Base-by-base conservation (phyloP, 148 eudicot genomes). In the Rhododendron ovatum region DNA sequence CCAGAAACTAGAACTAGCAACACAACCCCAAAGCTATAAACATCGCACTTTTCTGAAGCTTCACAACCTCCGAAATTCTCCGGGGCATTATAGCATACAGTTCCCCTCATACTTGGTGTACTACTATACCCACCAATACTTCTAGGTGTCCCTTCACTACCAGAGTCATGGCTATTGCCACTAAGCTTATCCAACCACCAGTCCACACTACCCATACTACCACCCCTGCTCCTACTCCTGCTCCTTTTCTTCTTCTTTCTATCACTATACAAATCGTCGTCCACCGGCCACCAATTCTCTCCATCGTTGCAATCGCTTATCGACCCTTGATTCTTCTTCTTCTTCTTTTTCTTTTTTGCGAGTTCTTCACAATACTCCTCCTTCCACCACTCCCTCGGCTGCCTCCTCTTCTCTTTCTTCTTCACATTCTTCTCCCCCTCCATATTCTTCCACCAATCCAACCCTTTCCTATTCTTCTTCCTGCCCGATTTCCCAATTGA, bases 301-400 rank as follows among this genome's bases (percentile, higher is more conserved):
- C 84, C 83, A 26, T 91, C 90, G 73, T 87, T 81, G 83, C 89
- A 93, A 85, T 87, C 92, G 84, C 90, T 91, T 35, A 80, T 86
- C 1, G 85, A 74, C 13, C 86, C 83, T 63, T 84, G 87, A 76
- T 26, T 92, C 84, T 94, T 71, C 76, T 71, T 71, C 39, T 13
- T 14, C 76, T 71, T 95, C 91, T 92, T 95, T 82, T 88, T 92
- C 93, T 94, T 92, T 88, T 86, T 91, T 0, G 91, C 92, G 39
- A 95, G 93, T 77, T 95, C 98, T 82, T 96, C 98, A n/a, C 92
- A 87, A 57, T 92, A 96, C 43, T 96, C 99, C 87, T 96, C 99
- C 90, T 92, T 95, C 99, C 99, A 96, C 99, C 99, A 96, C 88
- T 94, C 98, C 88, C 98, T 90, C 14, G 93, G 94, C 4, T 98